Percentiles rank a stretch among this genome's conserved stretches.
Evolutionary conservation across 345 rosid genomes (phyloP).

Genomic region (Salix viminalis): DNA sequence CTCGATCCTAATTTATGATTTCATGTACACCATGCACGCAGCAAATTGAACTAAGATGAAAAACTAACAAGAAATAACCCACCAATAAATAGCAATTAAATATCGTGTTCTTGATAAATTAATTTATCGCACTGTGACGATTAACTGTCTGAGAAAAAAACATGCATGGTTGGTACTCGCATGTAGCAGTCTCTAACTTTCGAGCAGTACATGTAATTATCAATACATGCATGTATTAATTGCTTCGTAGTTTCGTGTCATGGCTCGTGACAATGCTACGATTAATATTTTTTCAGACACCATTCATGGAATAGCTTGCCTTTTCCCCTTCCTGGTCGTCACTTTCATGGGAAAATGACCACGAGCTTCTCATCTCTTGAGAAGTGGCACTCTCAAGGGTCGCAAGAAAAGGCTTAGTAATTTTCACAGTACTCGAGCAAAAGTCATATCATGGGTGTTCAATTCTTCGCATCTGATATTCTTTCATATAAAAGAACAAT

Average conservation of each 20-base stretch:
- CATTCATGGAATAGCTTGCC: not conserved
- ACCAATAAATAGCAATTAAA: not conserved
- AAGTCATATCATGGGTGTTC: not conserved
- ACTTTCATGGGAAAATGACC: not conserved
- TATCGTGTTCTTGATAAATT: not conserved
- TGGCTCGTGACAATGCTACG: not conserved
- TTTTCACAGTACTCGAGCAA: not conserved
- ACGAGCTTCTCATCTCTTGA: not conserved
- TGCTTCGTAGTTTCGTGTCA: not conserved
- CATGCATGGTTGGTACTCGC: not conserved
- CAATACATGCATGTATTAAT: not conserved
- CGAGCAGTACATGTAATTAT: not conserved
- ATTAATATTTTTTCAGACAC: not conserved
- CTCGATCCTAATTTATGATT: too few species aligned
- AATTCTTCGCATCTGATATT: not conserved
- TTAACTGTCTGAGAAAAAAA: not conserved
- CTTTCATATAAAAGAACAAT: not conserved
- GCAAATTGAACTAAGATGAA: not conserved
- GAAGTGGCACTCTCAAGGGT: not conserved
- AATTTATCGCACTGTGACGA: not conserved
- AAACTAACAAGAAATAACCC: not conserved
- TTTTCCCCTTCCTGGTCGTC: not conserved
- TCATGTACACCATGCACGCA: not conserved
- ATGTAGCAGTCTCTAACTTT: not conserved
- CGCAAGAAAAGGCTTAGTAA: not conserved